Evolutionary conservation across 306 rosid genomes (phyloP), one percentile per base, ranked within the genome.

Genomic region (Lathyrus sativus): DNA sequence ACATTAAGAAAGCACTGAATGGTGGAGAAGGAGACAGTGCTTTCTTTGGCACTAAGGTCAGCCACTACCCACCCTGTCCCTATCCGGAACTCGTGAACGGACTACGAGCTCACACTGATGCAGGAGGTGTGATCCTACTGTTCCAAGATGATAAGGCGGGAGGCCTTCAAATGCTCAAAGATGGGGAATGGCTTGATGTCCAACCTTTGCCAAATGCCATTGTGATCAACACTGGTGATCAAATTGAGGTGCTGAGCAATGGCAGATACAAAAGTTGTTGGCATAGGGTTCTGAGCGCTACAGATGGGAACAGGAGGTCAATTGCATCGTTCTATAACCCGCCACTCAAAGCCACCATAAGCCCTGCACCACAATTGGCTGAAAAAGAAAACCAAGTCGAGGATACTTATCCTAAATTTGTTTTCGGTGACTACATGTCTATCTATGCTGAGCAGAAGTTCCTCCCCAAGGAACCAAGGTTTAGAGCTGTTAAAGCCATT

Each of bases 1-100:
- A 82, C 85, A 86, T 90, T 37, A 81, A 86, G 86, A 89, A 78
- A 51, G 89, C 95, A 69, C 84, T 90, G 68, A 85, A 87, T 11
- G 90, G 78, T 11, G 91, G 88, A 62, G 92, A 78, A 7, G 88
- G 58, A 73, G 67, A 88, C 28, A 78, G 69, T 37, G 91, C 91
- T 49, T 92, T 86, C 77, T 90, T 90, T 41, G 99, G 99, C n/a
- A 93, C 99, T 58, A 90, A 93, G 83, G 97, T 93, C 64, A 93
- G 99, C 78, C 97, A 93, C 84, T 93, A 93, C 88, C 99, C 99
- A 3, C 89, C 99, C 0, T 90, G 97, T 67, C 96, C 96, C 11
- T 24, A 81, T 14, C 97, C 97, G 6, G 96, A 86, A 84, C 77
- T 83, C 4, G 95, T 86, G 59, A 85, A 89, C 4, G 99, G 99